Evolutionary conservation across 2,329 filamentous ascomycete species (phyloP).

Genomic region (Fusarium gaditjirri): DNA sequence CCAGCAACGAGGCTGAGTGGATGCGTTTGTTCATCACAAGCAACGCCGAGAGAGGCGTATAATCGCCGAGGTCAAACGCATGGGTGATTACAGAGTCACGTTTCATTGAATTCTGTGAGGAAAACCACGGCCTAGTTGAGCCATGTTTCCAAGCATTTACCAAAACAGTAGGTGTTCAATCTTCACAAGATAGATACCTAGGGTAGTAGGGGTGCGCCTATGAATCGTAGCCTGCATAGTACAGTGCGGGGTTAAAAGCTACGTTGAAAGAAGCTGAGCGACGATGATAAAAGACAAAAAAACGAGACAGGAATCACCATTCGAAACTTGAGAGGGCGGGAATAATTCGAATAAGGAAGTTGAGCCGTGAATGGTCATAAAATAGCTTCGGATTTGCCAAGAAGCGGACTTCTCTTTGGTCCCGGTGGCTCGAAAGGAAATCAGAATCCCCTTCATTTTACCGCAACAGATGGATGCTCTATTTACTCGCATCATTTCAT

Average conservation of each 20-base stretch:
- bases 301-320: neutral
- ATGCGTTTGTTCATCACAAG: conserved; percentile 25
- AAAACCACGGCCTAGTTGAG: neutral
- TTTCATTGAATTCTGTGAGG: neutral
- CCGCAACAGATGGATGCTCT: neutral
- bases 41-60: conserved; percentile 24
- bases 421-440: neutral
- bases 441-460: neutral
- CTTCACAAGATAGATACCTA: neutral
- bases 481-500: neutral
- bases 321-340: conserved; percentile 1
- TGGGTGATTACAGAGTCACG: neutral
- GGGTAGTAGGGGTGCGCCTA: conserved; percentile 5
- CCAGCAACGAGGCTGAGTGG: neutral
- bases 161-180: conserved; percentile 21
- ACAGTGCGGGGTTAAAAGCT: conserved; percentile 13
- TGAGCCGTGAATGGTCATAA: conserved; percentile 4
- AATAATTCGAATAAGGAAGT: conserved; percentile 28
- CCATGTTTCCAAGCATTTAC: conserved; percentile 1
- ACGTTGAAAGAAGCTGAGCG: conserved; percentile 1
- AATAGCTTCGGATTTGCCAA: conserved; percentile 17
- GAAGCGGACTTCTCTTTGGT: conserved; percentile 4
- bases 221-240: neutral
- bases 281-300: neutral
- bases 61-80: conserved; percentile 27